Evolutionary conservation across 169 alveolate genomes (phyloP).

Genomic region (Babesia bigemina): DNA sequence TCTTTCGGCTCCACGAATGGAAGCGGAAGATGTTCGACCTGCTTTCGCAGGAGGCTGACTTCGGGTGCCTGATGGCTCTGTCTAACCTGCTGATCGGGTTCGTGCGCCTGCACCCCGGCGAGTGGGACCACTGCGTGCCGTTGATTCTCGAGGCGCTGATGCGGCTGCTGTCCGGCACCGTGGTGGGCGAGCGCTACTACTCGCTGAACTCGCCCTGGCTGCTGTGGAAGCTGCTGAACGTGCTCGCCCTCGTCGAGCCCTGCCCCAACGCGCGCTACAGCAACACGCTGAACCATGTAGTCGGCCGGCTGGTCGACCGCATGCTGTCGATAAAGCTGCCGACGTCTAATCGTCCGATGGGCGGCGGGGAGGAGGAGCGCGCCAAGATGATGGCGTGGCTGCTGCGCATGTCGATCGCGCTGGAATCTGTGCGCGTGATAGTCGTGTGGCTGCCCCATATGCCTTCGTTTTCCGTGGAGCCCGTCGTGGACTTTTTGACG

Average conservation of each 20-base stretch:
- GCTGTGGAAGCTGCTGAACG: slow-evolving; percentile 28
- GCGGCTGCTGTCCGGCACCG: slow-evolving; percentile 31
- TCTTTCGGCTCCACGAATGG: slow-evolving; percentile 53
- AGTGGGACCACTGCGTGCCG: slow-evolving; percentile 51
- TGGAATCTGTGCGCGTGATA: slow-evolving; percentile 52
- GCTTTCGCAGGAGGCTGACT: slow-evolving; percentile 39
- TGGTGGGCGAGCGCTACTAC: slow-evolving; percentile 43
- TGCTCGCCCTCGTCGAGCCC: slow-evolving; percentile 30
- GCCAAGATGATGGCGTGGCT: slow-evolving; percentile 20
- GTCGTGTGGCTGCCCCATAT: slow-evolving; percentile 51
- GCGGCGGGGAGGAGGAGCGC: neutral
- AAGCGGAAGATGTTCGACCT: slow-evolving; percentile 63
- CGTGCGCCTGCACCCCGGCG: slow-evolving; percentile 8
- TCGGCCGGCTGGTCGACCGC: slow-evolving; percentile 31
- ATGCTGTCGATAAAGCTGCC: slow-evolving; percentile 14
- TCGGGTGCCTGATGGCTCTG: slow-evolving; percentile 45
- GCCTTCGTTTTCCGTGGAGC: slow-evolving; percentile 18
- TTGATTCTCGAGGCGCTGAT: slow-evolving; percentile 26
- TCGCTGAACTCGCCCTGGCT: slow-evolving; percentile 61
- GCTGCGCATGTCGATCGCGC: slow-evolving; percentile 34
- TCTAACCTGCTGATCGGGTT: slow-evolving; percentile 26
- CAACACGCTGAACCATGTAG: slow-evolving; percentile 20
- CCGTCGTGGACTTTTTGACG: slow-evolving; percentile 19
- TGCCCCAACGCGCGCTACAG: slow-evolving; percentile 17
- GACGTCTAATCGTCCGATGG: neutral